A percentile compares a stretch with the other conserved stretches of the same genome.
These are phyloP conservation scores for Verticillium nubilum DNA, from an alignment of 2,329 filamentous ascomycete species.

Conservation along the genomic window DNA sequence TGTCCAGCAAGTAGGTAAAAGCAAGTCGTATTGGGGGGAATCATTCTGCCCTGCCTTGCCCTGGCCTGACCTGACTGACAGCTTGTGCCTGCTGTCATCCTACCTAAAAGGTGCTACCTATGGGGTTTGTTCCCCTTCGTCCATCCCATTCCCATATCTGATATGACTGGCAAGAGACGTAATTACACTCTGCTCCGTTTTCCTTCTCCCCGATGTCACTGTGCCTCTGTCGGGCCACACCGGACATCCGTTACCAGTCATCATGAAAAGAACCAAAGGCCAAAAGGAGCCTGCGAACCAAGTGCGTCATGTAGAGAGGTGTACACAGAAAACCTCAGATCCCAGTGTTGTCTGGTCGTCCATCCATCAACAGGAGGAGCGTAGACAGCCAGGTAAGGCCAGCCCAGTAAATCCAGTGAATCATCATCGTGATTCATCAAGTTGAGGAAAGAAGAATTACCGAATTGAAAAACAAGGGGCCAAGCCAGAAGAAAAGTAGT, in stretches of 20 bases:
- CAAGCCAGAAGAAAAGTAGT: conserved; percentile 1
- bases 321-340: background rate
- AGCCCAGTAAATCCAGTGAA: background rate
- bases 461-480: background rate
- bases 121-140: background rate
- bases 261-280: background rate
- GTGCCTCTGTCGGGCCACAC: background rate
- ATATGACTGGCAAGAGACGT: background rate
- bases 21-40: background rate
- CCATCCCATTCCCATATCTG: background rate
- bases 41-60: background rate
- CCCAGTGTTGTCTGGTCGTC: background rate
- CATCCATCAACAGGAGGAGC: background rate
- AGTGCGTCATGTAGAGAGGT: background rate
- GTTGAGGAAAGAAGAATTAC: background rate
- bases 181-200: background rate
- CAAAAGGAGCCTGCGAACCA: background rate
- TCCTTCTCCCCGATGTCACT: background rate
- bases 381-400: background rate
- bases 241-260: background rate
- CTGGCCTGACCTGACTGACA: background rate
- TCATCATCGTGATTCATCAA: background rate
- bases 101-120: background rate
- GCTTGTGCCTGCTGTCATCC: background rate
- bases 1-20: background rate